Evolutionary conservation across 2,329 filamentous ascomycete genomes (phyloP), one percentile per base, ranked within the genome.

Genomic region (Parafenestella ontariensis): DNA sequence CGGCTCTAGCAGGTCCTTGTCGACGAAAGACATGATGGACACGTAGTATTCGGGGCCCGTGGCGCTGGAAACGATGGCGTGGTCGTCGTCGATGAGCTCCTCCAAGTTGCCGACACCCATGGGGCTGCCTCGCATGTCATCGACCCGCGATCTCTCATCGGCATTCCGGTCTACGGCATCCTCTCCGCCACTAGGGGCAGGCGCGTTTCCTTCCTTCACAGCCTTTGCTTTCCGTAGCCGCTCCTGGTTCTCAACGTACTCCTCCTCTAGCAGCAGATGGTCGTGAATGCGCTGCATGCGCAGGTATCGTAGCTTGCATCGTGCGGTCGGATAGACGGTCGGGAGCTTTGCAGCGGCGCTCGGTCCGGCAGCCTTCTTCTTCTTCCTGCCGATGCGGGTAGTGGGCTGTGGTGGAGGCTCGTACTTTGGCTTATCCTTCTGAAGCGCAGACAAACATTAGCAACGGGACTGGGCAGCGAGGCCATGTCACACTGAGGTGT

Each of bases 361-460:
- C 60, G 92, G 92, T 48, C 95, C 95, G 56, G 90, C 92, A 45
- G 87, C 86, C 88, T 91, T 97, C 85, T 93, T 94, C 90, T 99
- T 99, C 89, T 96, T 97, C 74, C 94, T 91, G 58, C 95, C 95
- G 76, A 99, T 89, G 76, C 95, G 91, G 65, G 95, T 98, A 59
- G 95, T 99, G 61, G 95, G 95, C 73, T 94, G 89, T 78, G 95
- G 95, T 67, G 95, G 95, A 63, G 95, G 95, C 80, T 99, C 95
- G 84, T 99, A 99, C 90, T 96, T 98, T 76, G 95, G 95, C 89
- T 99, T 99, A 61, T 99, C 94, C 86, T 99, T 98, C 94, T 96
- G 58, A 33, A 61, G n/a, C 29, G 8, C 39, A 24, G 50, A 40
- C 56, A 45, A 33, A 29, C 18, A 55, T 70, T 37, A 68, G 67